Percentiles rank a stretch among this genome's conserved stretches.
phyloP scores from a whole-genome alignment of 1,284 basidiomycete species.

The Termitomyces sp. region DNA sequence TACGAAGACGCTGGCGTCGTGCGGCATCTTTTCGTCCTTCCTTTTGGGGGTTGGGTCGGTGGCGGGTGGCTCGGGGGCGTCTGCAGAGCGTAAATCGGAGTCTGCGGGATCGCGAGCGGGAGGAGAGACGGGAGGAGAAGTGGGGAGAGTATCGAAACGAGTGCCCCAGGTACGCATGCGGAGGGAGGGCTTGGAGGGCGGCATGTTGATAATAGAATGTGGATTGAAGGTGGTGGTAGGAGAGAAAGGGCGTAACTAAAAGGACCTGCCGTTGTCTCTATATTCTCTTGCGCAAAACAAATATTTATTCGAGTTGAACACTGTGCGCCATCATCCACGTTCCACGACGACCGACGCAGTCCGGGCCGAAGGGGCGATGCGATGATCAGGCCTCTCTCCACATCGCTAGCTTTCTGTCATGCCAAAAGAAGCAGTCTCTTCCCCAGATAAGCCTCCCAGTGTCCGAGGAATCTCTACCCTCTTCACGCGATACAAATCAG shows the following conservation, averaged over 20 bases:
- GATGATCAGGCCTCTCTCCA: slow-evolving; percentile 19
- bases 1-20: slow-evolving; percentile 76
- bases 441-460: not conserved
- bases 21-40: slow-evolving; percentile 48
- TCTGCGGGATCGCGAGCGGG: slow-evolving; percentile 21
- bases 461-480: not conserved
- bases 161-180: slow-evolving; percentile 57
- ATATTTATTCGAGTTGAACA: slow-evolving; percentile 14
- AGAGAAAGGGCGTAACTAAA: slow-evolving; percentile 13
- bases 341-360: slow-evolving; percentile 37
- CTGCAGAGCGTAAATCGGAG: slow-evolving; percentile 4
- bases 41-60: slow-evolving; percentile 20
- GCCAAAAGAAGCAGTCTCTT: slow-evolving; percentile 28
- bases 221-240: slow-evolving; percentile 14
- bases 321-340: slow-evolving; percentile 28
- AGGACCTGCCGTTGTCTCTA: slow-evolving; percentile 6
- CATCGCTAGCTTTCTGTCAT: slow-evolving; percentile 39
- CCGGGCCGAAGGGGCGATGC: slow-evolving; percentile 20
- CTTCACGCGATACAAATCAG: not conserved
- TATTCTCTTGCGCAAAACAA: slow-evolving; percentile 10
- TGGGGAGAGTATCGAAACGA: slow-evolving; percentile 54
- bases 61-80: slow-evolving; percentile 2
- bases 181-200: slow-evolving; percentile 37
- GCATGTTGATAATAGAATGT: slow-evolving; percentile 20
- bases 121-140: slow-evolving; percentile 34